Base-by-base conservation (phyloP, 73 alveolate genomes). In the Paramecium octaurelia region DNA sequence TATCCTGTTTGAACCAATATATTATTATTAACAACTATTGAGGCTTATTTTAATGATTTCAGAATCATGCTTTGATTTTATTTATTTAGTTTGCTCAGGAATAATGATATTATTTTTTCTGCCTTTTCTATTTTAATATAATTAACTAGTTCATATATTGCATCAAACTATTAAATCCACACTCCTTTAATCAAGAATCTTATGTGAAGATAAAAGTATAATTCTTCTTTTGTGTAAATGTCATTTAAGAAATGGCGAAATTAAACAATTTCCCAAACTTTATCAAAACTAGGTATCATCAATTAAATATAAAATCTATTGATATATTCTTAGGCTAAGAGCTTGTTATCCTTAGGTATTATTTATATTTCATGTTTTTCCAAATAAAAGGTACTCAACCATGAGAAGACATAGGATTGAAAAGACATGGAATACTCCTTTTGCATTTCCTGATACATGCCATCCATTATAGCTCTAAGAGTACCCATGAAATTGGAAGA, bases 201-300 rank as follows among this genome's bases (percentile, higher is more conserved):
- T 11, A 16, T 35, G 10, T 68, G 85, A 35, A 35, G 42, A 68
- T 68, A 68, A 11, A 68, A 68, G 27, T 23, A 68, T 24, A 68
- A 35, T 68, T 68, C 85, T 35, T 68, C 85, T 23, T 34, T 29
- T 34, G 54, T 34, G 27, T 68, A 68, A 2, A 68, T 68, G 0
- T 68, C 85, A 24, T 68, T 68, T 68, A 68, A 68, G 48, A 68
- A 68, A 68, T 68, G 85, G 27, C 85, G 85, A 35, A 68, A 68
- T 68, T 68, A 68, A 4, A 68, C 21, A 6, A 68, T 35, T 23
- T 68, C 85, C 85, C 85, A 68, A 24, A 68, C 85, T 35, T 68
- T 68, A 68, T 68, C 85, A 31, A 68, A 35, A 21, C 85, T 24
- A 24, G 85, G 85, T 34, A 68, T 35, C 85, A 68, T 68, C 24